Base-by-base conservation (phyloP, 306 rosid species). In the Hylodesmum podocarpum region DNA sequence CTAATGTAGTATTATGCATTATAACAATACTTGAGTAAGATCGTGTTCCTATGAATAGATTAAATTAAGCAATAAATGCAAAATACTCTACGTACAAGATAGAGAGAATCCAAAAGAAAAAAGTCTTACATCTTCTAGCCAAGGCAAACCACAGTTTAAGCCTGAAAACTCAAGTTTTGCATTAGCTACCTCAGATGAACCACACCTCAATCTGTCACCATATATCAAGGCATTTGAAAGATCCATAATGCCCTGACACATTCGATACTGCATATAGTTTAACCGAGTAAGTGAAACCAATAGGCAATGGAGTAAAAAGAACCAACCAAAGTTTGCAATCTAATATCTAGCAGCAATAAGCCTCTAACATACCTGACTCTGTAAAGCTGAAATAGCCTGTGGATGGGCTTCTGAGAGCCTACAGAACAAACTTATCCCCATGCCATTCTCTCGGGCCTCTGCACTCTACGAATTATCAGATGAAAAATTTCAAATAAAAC, bases 381-480 rank as follows among this genome's bases (percentile, higher is more conserved):
- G 96, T 53, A 95, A 75, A 21, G 94, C 93, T 40, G 91, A 92
- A 78, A 95, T 90, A 78, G 98, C 92, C 55, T 90, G 91, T 58
- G 97, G 97, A 83, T 95, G 96, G 16, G 96, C 91, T 84, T 95
- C 98, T 31, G 98, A 95, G 29, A 95, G 96, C 89, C 95, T 90
- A 71, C 98, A 81, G 82, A 95, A 95, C 85, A 92, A 90, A 83
- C 97, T 89, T 73, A 85, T 73, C 51, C 93, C 98, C 95, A 95
- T 87, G 55, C 97, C 98, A 82, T 90, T 95, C 85, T 95, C 97
- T 58, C 86, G 90, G 64, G 98, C 98, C 83, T 95, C 98, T 55
- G 82, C 75, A 80, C 97, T 92, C 97, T 95, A 68, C 69, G 76
- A 74, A 77, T 63, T 46, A 49, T 71, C 49, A 68, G 64, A 40